Evolutionary conservation across 116 monocot genomes (phyloP).

Genomic region (Papilionanthe hybrid): DNA sequence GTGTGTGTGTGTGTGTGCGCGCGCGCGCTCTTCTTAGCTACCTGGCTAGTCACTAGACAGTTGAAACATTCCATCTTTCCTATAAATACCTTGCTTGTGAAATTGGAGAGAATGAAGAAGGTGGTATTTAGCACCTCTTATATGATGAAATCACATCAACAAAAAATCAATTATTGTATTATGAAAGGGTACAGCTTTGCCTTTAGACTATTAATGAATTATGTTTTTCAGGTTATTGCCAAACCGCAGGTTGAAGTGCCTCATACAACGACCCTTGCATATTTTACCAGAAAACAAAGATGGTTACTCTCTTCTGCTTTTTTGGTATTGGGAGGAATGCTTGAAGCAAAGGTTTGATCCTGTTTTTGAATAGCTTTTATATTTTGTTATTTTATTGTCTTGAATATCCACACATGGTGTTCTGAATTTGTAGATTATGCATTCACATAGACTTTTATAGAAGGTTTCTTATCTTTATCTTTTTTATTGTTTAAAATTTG

Average conservation of each 20-base stretch:
- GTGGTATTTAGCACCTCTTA: too few relatives aligned
- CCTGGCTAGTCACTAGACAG: too few relatives aligned
- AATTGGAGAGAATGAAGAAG: too few relatives aligned
- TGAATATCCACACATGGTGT: not conserved
- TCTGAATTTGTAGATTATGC: not conserved
- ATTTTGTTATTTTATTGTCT: not conserved
- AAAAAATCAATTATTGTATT: not conserved
- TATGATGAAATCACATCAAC: too few relatives aligned
- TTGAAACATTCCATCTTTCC: too few relatives aligned
- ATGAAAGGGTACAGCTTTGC: not conserved
- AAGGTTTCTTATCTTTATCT: not conserved
- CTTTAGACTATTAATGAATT: not conserved
- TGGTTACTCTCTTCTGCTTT: constrained; percentile 68
- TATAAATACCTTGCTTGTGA: too few relatives aligned
- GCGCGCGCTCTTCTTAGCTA: too few relatives aligned
- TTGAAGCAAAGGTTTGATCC: constrained; percentile 54
- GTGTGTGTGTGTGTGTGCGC: too few relatives aligned
- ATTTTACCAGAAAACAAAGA: constrained; percentile 57
- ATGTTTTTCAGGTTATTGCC: constrained; percentile 51
- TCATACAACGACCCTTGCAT: constrained; percentile 54
- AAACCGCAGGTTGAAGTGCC: constrained; percentile 60
- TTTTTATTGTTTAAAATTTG: not conserved
- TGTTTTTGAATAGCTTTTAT: not conserved
- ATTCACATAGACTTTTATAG: not conserved
- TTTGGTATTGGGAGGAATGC: constrained; percentile 82